A percentile compares a stretch with the other conserved stretches of the same genome.
phyloP scores from a whole-genome alignment of 139 green algal species.

The Chlamydomonas sp. region DNA sequence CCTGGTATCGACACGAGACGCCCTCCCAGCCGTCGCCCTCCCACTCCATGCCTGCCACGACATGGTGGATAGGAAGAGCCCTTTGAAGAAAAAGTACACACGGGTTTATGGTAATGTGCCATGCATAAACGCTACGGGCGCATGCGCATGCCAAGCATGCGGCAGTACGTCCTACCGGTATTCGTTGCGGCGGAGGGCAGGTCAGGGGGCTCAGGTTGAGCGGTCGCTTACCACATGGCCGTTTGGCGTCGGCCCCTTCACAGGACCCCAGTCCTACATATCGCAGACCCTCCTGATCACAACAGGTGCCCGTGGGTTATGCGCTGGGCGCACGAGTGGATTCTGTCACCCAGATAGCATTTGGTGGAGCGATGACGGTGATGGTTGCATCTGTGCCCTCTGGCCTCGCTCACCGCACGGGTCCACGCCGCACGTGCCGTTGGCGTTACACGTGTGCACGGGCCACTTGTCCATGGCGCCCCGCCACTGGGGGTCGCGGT shows the following conservation, averaged over 20 bases:
- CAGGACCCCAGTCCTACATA: too few species aligned
- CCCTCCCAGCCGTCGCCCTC: conserved; percentile 21
- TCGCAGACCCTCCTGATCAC: too few species aligned
- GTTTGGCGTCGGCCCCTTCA: too few species aligned
- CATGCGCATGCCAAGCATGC: too few species aligned
- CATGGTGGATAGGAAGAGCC: neutral
- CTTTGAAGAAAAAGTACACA: neutral
- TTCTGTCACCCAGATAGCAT: neutral
- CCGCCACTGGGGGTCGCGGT: neutral
- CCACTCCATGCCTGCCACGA: conserved; percentile 8
- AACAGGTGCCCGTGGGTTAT: too few species aligned
- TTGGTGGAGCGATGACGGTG: too few species aligned
- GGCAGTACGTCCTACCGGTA: too few species aligned
- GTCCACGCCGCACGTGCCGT: neutral
- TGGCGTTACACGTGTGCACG: neutral
- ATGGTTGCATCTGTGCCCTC: neutral
- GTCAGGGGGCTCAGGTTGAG: too few species aligned
- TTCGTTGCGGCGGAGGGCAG: too few species aligned
- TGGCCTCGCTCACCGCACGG: conserved; percentile 3
- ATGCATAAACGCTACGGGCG: too few species aligned
- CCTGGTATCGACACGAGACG: conserved; percentile 36
- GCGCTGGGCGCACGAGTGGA: neutral
- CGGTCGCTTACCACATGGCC: too few species aligned
- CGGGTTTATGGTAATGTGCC: too few species aligned
- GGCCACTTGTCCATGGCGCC: neutral